phyloP scores from a whole-genome alignment of 1,139 yeast genomes.

The Yamadazyma mexicana region DNA sequence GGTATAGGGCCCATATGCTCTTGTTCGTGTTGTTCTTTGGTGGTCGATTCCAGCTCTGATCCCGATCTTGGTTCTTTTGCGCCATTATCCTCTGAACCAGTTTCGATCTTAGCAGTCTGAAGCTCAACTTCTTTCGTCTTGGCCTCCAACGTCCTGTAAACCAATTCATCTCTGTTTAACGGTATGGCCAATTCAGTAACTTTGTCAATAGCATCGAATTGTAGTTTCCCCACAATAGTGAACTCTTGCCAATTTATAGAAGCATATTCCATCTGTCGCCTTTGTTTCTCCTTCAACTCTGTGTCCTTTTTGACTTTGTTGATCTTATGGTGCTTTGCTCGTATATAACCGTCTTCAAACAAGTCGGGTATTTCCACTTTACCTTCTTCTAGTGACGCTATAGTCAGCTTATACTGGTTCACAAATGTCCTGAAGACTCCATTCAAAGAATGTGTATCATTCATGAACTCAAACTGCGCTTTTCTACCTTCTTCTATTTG shows the following conservation, averaged over 20 bases:
- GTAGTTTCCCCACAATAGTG: slow-evolving; percentile 65
- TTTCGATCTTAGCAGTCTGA: slow-evolving; percentile 7
- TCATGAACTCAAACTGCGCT: slow-evolving; percentile 69
- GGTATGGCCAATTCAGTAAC: slow-evolving; percentile 65
- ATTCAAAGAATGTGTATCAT: slow-evolving; percentile 61
- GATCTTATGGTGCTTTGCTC: slow-evolving; percentile 58
- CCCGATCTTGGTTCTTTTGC: slow-evolving; percentile 6
- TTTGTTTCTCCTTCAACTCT: slow-evolving; percentile 33
- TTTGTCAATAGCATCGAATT: slow-evolving; percentile 65
- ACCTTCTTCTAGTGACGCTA: slow-evolving; percentile 19
- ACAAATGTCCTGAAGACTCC: slow-evolving; percentile 50
- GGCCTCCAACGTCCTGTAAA: slow-evolving; percentile 58
- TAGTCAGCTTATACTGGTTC: slow-evolving; percentile 53
- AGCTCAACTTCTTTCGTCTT: slow-evolving; percentile 23
- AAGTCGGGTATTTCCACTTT: slow-evolving; percentile 24
- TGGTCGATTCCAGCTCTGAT: slow-evolving; percentile 5
- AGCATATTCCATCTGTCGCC: slow-evolving; percentile 57
- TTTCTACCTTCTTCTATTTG: slow-evolving; percentile 37
- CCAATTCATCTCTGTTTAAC: slow-evolving; percentile 55
- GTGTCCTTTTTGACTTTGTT: slow-evolving; percentile 23
- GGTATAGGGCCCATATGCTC: slow-evolving; percentile 20
- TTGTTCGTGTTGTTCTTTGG: slow-evolving; percentile 5
- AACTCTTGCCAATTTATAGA: slow-evolving; percentile 90
- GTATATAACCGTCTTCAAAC: slow-evolving; percentile 49
- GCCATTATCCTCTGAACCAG: slow-evolving; percentile 3